Percentiles rank a stretch among this genome's conserved stretches.
Evolutionary conservation across 768 basidiomycete species (phyloP).

Genomic region (Rhodosporidiobolus sp.): DNA sequence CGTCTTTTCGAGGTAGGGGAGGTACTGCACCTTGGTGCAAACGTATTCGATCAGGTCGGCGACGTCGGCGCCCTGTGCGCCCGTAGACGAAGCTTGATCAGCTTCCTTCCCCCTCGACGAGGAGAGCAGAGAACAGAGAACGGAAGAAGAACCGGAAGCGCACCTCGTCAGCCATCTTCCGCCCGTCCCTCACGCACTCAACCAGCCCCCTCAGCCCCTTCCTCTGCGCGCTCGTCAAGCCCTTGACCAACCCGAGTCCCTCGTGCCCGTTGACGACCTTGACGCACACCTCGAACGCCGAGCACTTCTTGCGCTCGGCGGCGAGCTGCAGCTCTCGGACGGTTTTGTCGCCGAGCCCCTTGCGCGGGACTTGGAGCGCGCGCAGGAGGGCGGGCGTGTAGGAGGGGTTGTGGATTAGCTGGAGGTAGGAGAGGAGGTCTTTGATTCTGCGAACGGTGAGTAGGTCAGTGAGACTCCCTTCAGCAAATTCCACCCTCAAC

Average conservation of each 20-base stretch:
- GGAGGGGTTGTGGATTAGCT: slow-evolving; percentile 71
- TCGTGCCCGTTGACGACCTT: slow-evolving; percentile 46
- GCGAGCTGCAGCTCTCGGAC: slow-evolving; percentile 59
- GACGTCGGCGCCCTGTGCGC: slow-evolving; percentile 60
- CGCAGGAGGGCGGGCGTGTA: slow-evolving; percentile 62
- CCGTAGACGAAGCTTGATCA: not conserved
- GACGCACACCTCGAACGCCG: slow-evolving; percentile 52
- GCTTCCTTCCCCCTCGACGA: not conserved
- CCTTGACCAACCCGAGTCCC: slow-evolving; percentile 50
- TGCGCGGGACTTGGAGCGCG: slow-evolving; percentile 68
- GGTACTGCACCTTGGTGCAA: slow-evolving; percentile 61
- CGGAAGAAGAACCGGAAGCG: slow-evolving; percentile 14
- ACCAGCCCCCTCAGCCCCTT: slow-evolving; percentile 65
- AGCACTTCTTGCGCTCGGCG: slow-evolving; percentile 57
- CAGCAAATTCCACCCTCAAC: too few species aligned
- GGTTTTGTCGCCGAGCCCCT: slow-evolving; percentile 60
- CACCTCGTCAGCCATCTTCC: slow-evolving; percentile 60
- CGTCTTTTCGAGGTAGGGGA: slow-evolving; percentile 65
- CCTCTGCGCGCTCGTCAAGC: slow-evolving; percentile 65
- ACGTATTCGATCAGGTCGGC: slow-evolving; percentile 62
- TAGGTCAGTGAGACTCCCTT: too few species aligned
- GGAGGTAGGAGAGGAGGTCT: slow-evolving; percentile 75
- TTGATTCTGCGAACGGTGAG: slow-evolving; percentile 66
- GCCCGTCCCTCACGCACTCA: slow-evolving; percentile 56
- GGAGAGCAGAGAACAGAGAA: not conserved